phyloP scores from a whole-genome alignment of 305 asterid genomes.

The Fraxinus ornus region DNA sequence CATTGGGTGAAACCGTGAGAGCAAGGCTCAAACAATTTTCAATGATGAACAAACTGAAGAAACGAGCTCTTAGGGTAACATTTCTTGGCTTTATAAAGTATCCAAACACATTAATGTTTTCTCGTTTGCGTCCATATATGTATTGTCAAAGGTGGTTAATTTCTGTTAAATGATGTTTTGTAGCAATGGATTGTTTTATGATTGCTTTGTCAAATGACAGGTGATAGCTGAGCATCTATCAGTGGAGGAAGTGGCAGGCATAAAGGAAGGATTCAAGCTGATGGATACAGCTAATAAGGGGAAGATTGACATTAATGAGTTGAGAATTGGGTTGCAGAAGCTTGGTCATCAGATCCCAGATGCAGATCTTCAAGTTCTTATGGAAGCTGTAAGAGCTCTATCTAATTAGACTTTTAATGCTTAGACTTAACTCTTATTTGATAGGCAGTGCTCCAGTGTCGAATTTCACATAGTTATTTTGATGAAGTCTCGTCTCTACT shows the following conservation, averaged over 20 bases:
- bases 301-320: background rate
- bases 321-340: slow-evolving; percentile 40
- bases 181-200: background rate
- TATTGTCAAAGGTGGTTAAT: background rate
- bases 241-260: slow-evolving; percentile 42
- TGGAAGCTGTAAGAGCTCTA: slow-evolving; percentile 60
- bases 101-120: background rate
- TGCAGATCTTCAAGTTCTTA: slow-evolving; percentile 50
- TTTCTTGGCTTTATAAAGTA: slow-evolving; percentile 3
- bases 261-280: background rate
- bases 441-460: background rate
- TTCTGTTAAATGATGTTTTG: slow-evolving; percentile 13
- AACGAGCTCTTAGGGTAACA: slow-evolving; percentile 66
- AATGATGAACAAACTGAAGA: slow-evolving; percentile 75
- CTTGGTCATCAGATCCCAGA: slow-evolving; percentile 69
- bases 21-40: slow-evolving; percentile 76
- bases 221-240: slow-evolving; percentile 76
- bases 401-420: background rate
- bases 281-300: slow-evolving; percentile 4
- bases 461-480: background rate
- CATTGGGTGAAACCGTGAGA: slow-evolving; percentile 67
- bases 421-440: background rate
- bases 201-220: slow-evolving; percentile 31
- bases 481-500: background rate
- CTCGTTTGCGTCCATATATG: background rate